Conservation (phyloP, 2,329 filamentous ascomycete genomes). For the Xylariaceae sp. region DNA sequence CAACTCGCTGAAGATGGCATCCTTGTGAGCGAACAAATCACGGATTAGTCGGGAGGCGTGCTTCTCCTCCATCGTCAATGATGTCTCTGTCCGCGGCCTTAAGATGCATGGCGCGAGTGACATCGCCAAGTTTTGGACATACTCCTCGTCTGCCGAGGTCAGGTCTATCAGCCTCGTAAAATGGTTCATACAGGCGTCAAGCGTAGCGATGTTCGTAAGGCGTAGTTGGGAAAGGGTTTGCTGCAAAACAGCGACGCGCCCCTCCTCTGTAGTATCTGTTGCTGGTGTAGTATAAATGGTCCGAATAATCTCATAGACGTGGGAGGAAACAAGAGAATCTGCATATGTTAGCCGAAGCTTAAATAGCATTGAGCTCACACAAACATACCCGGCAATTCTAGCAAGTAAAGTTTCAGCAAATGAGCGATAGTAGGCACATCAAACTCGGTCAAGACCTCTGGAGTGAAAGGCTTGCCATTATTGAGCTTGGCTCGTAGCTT, state of each 20-base stretch:
- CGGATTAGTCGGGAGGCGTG: conserved; percentile 89
- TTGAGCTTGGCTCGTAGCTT: conserved; percentile 83
- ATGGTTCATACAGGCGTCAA: conserved; percentile 97
- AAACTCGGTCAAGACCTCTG: conserved; percentile 81
- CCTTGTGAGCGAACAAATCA: conserved; percentile 92
- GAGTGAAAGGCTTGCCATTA: conserved; percentile 79
- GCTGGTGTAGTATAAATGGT: conserved; percentile 90
- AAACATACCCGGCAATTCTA: conserved; percentile 85
- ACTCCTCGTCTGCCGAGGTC: conserved; percentile 91
- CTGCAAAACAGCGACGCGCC: conserved; percentile 88
- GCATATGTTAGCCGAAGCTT: conserved; percentile 35
- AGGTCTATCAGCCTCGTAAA: conserved; percentile 96
- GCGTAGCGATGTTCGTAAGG: conserved; percentile 96
- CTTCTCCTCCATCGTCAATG: conserved; percentile 92
- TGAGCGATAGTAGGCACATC: conserved; percentile 95
- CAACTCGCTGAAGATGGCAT: conserved; percentile 91
- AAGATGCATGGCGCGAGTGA: conserved; percentile 84
- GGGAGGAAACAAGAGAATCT: conserved; percentile 98
- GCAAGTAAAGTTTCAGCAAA: conserved; percentile 89
- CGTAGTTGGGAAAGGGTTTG: conserved; percentile 94
- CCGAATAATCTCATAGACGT: conserved; percentile 98
- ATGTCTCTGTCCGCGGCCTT: conserved; percentile 84
- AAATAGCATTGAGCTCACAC: background rate
- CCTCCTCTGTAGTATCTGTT: conserved; percentile 75
- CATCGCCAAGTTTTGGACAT: conserved; percentile 75